These are phyloP conservation scores for Martensiomyces pterosporus DNA, from an alignment of 192 early-diverging fungal species.

Conservation along the genomic window DNA sequence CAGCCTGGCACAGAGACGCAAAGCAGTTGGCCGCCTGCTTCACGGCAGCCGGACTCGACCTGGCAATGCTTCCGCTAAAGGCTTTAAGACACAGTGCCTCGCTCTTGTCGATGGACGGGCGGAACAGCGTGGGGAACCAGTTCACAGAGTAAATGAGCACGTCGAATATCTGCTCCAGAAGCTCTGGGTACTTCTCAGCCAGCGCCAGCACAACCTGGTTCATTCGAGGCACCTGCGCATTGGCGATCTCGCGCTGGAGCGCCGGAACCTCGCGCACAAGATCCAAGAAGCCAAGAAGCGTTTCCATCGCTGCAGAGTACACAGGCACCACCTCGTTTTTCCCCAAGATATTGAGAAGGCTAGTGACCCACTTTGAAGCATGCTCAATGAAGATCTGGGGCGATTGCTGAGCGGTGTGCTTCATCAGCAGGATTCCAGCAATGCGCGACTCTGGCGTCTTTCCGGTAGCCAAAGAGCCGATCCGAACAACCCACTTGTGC, in stretches of 20 bases:
- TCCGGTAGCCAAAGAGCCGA: constrained; percentile 29
- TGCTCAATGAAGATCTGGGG: constrained; percentile 32
- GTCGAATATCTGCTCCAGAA: constrained; percentile 18
- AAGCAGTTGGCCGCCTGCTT: constrained; percentile 14
- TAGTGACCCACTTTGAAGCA: constrained; percentile 35
- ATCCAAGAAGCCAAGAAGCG: constrained; percentile 35
- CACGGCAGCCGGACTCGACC: constrained; percentile 1
- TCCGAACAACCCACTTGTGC: constrained; percentile 44
- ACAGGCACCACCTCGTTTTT: constrained; percentile 30
- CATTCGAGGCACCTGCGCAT: constrained; percentile 37
- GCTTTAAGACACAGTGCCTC: constrained; percentile 31
- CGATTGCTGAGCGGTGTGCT: constrained; percentile 43
- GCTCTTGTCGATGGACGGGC: constrained; percentile 41
- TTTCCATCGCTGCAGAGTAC: constrained; percentile 20
- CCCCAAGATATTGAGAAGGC: constrained; percentile 24
- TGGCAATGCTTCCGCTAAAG: constrained; percentile 13
- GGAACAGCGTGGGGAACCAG: constrained; percentile 47
- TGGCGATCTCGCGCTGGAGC: constrained; percentile 40
- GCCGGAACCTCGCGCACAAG: constrained; percentile 39
- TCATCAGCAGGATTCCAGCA: constrained; percentile 42
- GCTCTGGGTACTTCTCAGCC: constrained; percentile 33
- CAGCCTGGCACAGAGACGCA: constrained; percentile 25
- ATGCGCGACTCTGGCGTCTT: constrained; percentile 39
- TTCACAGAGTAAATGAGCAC: constrained; percentile 30
- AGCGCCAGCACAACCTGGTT: constrained; percentile 40